These are phyloP conservation scores for Phytopythium boreale DNA, from an alignment of 352 stramenopile genomes.

Conservation along the genomic window DNA sequence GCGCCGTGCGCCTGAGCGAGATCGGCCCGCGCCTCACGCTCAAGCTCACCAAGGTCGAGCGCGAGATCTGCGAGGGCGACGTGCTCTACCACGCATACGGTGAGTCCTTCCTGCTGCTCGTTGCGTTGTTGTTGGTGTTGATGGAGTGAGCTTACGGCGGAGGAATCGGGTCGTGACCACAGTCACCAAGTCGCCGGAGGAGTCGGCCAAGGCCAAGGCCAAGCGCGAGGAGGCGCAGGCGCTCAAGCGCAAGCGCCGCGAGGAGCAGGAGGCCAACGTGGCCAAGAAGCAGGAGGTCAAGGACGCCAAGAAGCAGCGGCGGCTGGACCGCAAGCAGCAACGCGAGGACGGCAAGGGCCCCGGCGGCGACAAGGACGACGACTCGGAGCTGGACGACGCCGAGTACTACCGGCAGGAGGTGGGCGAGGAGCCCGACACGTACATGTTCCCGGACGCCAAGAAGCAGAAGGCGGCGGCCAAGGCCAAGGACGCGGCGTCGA, in stretches of 20 bases:
- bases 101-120: conserved; percentile 2
- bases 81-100: conserved; percentile 97
- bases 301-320: conserved; percentile 76
- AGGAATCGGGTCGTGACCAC: no score
- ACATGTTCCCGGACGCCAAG: conserved; percentile 77
- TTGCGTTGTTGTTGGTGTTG: background rate
- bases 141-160: conserved; percentile 7
- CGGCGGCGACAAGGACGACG: conserved; percentile 31
- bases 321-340: conserved; percentile 59
- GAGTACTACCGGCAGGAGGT: conserved; percentile 86
- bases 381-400: conserved; percentile 68
- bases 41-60: conserved; percentile 96
- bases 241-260: conserved; percentile 82
- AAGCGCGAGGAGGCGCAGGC: conserved; percentile 64
- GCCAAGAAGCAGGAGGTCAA: conserved; percentile 82
- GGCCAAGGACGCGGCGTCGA: conserved; percentile 10
- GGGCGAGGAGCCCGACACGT: conserved; percentile 72
- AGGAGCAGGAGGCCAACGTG: conserved; percentile 90
- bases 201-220: conserved; percentile 75
- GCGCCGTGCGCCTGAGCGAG: conserved; percentile 94
- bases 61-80: conserved; percentile 94
- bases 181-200: conserved; percentile 82
- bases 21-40: conserved; percentile 94
- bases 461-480: conserved; percentile 36
- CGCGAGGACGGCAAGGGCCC: conserved; percentile 24